Base-by-base conservation (phyloP, 2,329 filamentous ascomycete genomes). In the Nannizziopsis arthrosporioides region DNA sequence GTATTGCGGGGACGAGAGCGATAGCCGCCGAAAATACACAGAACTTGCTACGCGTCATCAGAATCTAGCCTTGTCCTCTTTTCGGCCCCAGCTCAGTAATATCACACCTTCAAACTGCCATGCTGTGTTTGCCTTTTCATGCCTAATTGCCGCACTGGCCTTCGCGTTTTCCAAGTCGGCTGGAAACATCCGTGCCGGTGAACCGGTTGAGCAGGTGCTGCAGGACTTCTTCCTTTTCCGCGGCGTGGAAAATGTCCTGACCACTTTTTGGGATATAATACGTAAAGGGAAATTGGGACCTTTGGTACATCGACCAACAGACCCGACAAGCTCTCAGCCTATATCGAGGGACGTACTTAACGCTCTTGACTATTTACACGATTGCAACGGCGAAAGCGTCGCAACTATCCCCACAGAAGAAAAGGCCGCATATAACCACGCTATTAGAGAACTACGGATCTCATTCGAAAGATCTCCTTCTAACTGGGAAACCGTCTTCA, bases 401-500 rank as follows among this genome's bases (percentile, higher is more conserved):
- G 54, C 53, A 27, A 52, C 52, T 3, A 47, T 55, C 22, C 50
- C 48, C 17, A 22, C 52, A 15, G 55, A 55, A 10, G 57, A 58
- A 41, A 53, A 52, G 18, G 50, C 51, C 11, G 54, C 53, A 14
- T 56, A 58, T 40, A 54, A 57, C 27, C 52, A 55, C 41, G 56
- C 55, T 7, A 58, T 60, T 18, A 40, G 50, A 30, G 52, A 55
- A 43, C 43, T 57, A 12, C 53, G 54, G 8, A 51, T 47, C 9
- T 52, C 55, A 5, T 57, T 59, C 42, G 53, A 57, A 42, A 49
- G 53, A 17, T 41, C 54, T 9, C 44, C 51, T 12, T 55, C 51
- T 10, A 57, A 51, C 27, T 53, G 53, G 44, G 54, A 54, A n/a
- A 54, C 51, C 42, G 76, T 78, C 8, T 84, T 84, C 49, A 49